Base-by-base conservation (phyloP, 208 protist genomes). In the Leishmania gerbilli region DNA sequence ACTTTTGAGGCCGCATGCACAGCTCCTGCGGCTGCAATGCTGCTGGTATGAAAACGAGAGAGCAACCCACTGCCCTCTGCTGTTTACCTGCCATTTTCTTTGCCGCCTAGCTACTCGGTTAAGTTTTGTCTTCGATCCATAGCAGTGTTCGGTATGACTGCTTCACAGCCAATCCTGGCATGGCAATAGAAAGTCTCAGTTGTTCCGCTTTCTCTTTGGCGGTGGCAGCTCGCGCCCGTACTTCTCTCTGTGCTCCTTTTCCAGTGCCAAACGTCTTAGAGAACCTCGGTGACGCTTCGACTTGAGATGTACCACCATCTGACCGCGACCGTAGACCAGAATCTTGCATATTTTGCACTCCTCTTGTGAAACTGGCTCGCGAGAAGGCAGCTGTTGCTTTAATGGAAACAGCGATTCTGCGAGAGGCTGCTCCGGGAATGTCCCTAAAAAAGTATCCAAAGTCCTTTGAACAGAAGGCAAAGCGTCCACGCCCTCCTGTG, bases 221-320 rank as follows among this genome's bases (percentile, higher is more conserved):
- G 87, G 84, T 45, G 94, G 91, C 45, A 97, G 84, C 31, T 88
- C 78, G 9, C 88, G 80, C 37, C 92, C 92, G 84, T 91, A 95
- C 45, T 83, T 79, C 77, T 93, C 90, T 40, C 80, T 79, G 47
- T 95, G 90, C 42, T 91, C 81, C 55, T 87, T 81, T 72, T 93
- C 90, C 24, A 93, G 71, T 6, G 71, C 77, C 21, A 80, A 79
- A 37, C 91, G 87, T 53, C 85, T 85, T 24, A 95, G 45, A 27
- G 90, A 88, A 17, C 86, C 89, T 42, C 85, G 83, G 79, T 97
- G 94, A 4, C 92, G 87, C 77, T 94, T 96, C 15, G 91, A 95
- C 19, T 79, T 77, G 19, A 93, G 60, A 81, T 97, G 94, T 1
- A 75, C 77, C 19, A 75, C 77, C 84, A 89, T 90, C 68, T 92